A percentile compares a stretch with the other conserved stretches of the same genome.
Conservation (phyloP, 2,329 filamentous ascomycete species). For the Apiospora pterosperma region DNA sequence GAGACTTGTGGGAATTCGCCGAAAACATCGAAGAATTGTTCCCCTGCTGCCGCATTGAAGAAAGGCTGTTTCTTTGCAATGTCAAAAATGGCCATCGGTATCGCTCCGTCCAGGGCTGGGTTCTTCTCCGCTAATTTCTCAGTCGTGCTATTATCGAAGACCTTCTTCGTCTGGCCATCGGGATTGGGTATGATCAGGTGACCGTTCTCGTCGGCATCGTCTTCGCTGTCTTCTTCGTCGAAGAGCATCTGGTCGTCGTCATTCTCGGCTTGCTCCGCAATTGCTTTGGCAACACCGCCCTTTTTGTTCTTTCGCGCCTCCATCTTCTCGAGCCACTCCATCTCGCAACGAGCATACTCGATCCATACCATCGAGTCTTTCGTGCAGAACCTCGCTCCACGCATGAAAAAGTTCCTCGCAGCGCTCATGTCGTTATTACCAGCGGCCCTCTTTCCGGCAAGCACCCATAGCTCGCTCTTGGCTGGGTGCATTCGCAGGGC, state of each 20-base stretch:
- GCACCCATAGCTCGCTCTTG: slow-evolving; percentile 80
- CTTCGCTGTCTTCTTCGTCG: slow-evolving; percentile 40
- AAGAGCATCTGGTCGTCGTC: slow-evolving; percentile 46
- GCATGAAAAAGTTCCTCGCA: slow-evolving; percentile 80
- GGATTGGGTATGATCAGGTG: slow-evolving; percentile 42
- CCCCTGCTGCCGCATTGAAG: slow-evolving; percentile 62
- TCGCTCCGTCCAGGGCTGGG: slow-evolving; percentile 86
- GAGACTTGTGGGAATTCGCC: slow-evolving; percentile 64
- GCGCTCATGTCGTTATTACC: slow-evolving; percentile 81
- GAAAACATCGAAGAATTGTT: slow-evolving; percentile 79
- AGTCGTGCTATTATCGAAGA: slow-evolving; percentile 41
- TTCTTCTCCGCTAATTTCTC: slow-evolving; percentile 63
- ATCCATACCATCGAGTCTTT: slow-evolving; percentile 73
- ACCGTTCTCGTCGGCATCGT: slow-evolving; percentile 37
- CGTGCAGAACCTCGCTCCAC: slow-evolving; percentile 86
- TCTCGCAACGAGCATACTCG: slow-evolving; percentile 86
- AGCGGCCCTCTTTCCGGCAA: slow-evolving; percentile 76
- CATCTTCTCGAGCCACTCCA: slow-evolving; percentile 85
- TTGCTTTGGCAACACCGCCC: slow-evolving; percentile 37
- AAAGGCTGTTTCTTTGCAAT: slow-evolving; percentile 76
- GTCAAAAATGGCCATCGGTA: slow-evolving; percentile 89
- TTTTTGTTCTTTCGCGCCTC: slow-evolving; percentile 60
- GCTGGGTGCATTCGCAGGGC: slow-evolving; percentile 83
- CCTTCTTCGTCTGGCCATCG: slow-evolving; percentile 35
- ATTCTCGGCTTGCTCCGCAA: slow-evolving; percentile 52